Conservation (phyloP, 768 basidiomycete species). For the Tylopilus plumbeoviolaceoides region DNA sequence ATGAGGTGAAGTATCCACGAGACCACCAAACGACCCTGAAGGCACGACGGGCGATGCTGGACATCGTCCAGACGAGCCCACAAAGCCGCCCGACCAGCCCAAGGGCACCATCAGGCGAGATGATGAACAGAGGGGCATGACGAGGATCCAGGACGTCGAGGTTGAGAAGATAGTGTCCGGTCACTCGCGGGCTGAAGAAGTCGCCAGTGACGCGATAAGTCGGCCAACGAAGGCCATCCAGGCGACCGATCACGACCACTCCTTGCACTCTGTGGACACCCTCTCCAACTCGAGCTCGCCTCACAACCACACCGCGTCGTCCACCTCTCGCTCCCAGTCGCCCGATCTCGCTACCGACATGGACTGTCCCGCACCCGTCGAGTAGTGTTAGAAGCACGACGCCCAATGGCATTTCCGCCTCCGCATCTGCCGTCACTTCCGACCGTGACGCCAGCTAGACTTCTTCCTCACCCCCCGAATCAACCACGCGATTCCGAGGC, state of each 20-base stretch:
- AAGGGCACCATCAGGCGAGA: too few relatives aligned
- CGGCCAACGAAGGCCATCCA: constrained; percentile 17
- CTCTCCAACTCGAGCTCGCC: constrained; percentile 3
- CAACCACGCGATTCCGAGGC: constrained; percentile 12
- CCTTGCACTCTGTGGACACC: constrained; percentile 5
- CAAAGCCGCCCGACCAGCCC: too few relatives aligned
- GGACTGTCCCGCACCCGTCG: neutral
- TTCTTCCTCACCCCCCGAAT: neutral
- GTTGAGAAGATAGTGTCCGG: too few relatives aligned
- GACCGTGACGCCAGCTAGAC: neutral
- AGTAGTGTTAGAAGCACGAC: neutral
- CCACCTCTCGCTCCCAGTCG: constrained; percentile 22
- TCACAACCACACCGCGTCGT: constrained; percentile 14
- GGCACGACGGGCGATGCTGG: too few relatives aligned
- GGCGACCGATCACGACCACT: neutral
- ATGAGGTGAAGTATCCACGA: too few relatives aligned
- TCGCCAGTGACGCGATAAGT: too few relatives aligned
- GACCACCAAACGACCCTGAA: too few relatives aligned
- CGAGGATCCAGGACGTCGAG: too few relatives aligned
- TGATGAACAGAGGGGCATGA: too few relatives aligned
- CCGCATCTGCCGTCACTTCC: constrained; percentile 1
- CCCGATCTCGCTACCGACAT: constrained; percentile 5
- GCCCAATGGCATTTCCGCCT: neutral
- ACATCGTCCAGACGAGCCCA: too few relatives aligned
- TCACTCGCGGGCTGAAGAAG: too few relatives aligned